Percentiles rank a stretch among this genome's conserved stretches.
Conservation (phyloP, 2,329 filamentous ascomycete genomes). For the Penicillium psychrosexuale region DNA sequence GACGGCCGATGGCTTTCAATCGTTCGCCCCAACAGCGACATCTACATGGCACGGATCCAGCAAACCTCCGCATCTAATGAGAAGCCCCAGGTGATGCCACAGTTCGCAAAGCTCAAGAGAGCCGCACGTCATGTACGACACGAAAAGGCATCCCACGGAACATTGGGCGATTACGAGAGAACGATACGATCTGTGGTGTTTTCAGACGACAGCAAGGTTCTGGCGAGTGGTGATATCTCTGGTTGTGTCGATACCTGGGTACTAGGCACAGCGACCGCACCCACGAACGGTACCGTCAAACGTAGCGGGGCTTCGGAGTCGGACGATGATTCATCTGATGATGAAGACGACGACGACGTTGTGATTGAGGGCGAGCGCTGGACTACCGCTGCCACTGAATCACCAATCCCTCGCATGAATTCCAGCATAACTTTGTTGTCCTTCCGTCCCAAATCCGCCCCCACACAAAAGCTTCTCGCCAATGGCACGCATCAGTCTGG, state of each 20-base stretch:
- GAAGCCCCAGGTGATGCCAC: slow-evolving; percentile 46
- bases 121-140: slow-evolving; percentile 31
- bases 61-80: slow-evolving; percentile 40
- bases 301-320: slow-evolving; percentile 47
- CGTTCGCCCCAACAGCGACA: slow-evolving; percentile 59
- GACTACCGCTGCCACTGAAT: slow-evolving; percentile 68
- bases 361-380: slow-evolving; percentile 64
- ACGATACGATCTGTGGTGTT: slow-evolving; percentile 73
- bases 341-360: slow-evolving; percentile 48
- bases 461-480: slow-evolving; percentile 19
- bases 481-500: slow-evolving; percentile 45
- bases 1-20: slow-evolving; percentile 46
- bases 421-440: slow-evolving; percentile 65
- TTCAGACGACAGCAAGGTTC: slow-evolving; percentile 72
- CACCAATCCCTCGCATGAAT: slow-evolving; percentile 66
- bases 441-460: slow-evolving; percentile 52
- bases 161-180: slow-evolving; percentile 72
- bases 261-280: slow-evolving; percentile 52
- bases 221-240: slow-evolving; percentile 76
- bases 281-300: slow-evolving; percentile 35
- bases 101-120: slow-evolving; percentile 42
- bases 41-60: slow-evolving; percentile 53
- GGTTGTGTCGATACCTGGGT: slow-evolving; percentile 88
- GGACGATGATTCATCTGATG: slow-evolving; percentile 49
- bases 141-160: slow-evolving; percentile 58